Conservation (phyloP, 768 basidiomycete genomes). For the Xerocomellus intermedius region DNA sequence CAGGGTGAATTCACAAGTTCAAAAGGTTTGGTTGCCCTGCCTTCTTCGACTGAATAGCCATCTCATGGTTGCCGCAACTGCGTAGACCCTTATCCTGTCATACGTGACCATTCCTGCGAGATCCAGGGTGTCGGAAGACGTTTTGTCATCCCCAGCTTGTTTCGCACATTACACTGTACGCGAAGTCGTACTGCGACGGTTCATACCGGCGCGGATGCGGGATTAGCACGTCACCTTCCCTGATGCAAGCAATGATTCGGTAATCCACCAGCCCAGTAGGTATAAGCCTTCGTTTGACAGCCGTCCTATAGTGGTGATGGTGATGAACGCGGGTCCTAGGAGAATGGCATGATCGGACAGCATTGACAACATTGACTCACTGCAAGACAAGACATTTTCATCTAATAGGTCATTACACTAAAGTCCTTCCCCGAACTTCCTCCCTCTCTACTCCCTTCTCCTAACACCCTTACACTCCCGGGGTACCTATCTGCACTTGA, state of each 20-base stretch:
- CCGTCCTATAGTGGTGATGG: not conserved
- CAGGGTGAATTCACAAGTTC: conserved; percentile 93
- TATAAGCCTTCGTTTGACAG: not conserved
- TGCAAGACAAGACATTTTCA: conserved; percentile 5
- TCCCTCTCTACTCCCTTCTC: not conserved
- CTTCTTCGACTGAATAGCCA: not conserved
- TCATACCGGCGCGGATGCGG: conserved; percentile 90
- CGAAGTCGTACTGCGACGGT: conserved; percentile 82
- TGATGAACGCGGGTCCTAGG: not conserved
- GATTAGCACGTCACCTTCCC: conserved; percentile 44
- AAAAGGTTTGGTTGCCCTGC: conserved; percentile 70
- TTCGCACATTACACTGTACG: conserved; percentile 75
- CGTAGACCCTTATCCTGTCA: conserved; percentile 81
- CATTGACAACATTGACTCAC: not conserved
- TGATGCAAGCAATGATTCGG: not conserved
- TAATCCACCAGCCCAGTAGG: not conserved
- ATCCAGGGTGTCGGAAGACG: conserved; percentile 48
- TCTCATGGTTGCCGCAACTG: conserved; percentile 2
- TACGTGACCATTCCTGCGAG: conserved; percentile 91
- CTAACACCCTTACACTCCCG: not conserved
- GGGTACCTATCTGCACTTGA: conserved; percentile 7
- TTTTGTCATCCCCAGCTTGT: conserved; percentile 70
- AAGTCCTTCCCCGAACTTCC: not conserved
- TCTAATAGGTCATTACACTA: conserved; percentile 18
- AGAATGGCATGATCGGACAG: not conserved